A percentile compares a stretch with the other conserved stretches of the same genome.
phyloP scores from a whole-genome alignment of 352 stramenopile species.

The Phytophthora vignae region DNA sequence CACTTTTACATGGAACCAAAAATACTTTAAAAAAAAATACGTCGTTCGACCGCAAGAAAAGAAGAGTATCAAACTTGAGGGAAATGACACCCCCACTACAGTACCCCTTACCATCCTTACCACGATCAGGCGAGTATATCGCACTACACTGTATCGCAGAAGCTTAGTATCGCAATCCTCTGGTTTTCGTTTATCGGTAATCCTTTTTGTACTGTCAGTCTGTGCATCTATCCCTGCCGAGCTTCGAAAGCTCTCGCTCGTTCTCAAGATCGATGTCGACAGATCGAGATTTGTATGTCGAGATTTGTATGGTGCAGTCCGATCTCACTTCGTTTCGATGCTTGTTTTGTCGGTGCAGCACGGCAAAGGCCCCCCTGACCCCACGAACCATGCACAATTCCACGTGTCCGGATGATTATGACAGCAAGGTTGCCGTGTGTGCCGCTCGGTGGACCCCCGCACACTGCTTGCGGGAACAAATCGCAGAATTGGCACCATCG shows the following conservation, averaged over 20 bases:
- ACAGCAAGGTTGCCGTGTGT: neutral
- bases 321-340: neutral
- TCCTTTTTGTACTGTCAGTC: too few relatives aligned
- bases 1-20: too few relatives aligned
- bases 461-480: neutral
- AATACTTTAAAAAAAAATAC: too few relatives aligned
- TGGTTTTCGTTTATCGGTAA: too few relatives aligned
- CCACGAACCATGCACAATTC: constrained; percentile 8
- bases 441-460: neutral
- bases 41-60: too few relatives aligned
- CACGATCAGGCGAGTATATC: too few relatives aligned
- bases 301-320: constrained; percentile 11
- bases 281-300: constrained; percentile 12
- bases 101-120: too few relatives aligned
- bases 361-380: constrained; percentile 18
- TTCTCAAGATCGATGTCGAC: constrained; percentile 5
- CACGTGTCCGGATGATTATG: constrained; percentile 18
- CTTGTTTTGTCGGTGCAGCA: constrained; percentile 14
- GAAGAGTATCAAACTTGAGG: too few relatives aligned
- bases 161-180: too few relatives aligned
- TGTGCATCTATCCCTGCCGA: neutral
- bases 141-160: too few relatives aligned
- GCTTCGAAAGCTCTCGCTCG: constrained; percentile 7
- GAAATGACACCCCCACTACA: too few relatives aligned
- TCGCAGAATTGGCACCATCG: neutral